Evolutionary conservation across 768 basidiomycete genomes (phyloP).

Genomic region (Rhizopogon vesiculosus): DNA sequence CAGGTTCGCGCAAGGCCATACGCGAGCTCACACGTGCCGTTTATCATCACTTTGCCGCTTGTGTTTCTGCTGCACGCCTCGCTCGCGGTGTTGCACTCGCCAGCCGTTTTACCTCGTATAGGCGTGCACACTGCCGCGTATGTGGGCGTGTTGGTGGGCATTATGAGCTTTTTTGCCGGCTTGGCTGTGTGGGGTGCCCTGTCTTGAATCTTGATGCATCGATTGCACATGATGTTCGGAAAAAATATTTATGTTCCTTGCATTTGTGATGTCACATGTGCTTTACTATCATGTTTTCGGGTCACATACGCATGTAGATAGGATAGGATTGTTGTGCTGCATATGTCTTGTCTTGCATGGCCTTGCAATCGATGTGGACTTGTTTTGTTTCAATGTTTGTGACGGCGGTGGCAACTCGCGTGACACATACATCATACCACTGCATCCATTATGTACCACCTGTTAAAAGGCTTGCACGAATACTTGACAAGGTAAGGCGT

Average conservation of each 20-base stretch:
- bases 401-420: too few relatives aligned
- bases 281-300: too few relatives aligned
- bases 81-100: constrained; percentile 62
- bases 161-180: constrained; percentile 70
- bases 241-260: neutral
- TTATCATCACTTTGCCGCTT: constrained; percentile 38
- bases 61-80: constrained; percentile 45
- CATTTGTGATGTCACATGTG: too few relatives aligned
- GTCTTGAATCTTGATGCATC: constrained; percentile 22
- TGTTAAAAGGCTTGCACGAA: constrained; percentile 88
- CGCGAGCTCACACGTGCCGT: constrained; percentile 26
- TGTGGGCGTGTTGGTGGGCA: constrained; percentile 55
- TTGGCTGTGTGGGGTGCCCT: constrained; percentile 70
- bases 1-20: constrained; percentile 7
- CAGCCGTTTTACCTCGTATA: constrained; percentile 61
- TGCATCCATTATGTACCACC: constrained; percentile 71
- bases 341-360: too few relatives aligned
- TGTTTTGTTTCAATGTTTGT: too few relatives aligned
- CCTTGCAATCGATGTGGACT: too few relatives aligned
- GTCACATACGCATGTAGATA: too few relatives aligned
- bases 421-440: too few relatives aligned
- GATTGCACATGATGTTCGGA: neutral
- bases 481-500: constrained; percentile 70
- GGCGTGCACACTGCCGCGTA: constrained; percentile 79
- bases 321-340: too few relatives aligned